A percentile compares a stretch with the other conserved stretches of the same genome.
phyloP scores from a whole-genome alignment of 1,284 basidiomycete genomes.

The Leucoagaricus sp. region DNA sequence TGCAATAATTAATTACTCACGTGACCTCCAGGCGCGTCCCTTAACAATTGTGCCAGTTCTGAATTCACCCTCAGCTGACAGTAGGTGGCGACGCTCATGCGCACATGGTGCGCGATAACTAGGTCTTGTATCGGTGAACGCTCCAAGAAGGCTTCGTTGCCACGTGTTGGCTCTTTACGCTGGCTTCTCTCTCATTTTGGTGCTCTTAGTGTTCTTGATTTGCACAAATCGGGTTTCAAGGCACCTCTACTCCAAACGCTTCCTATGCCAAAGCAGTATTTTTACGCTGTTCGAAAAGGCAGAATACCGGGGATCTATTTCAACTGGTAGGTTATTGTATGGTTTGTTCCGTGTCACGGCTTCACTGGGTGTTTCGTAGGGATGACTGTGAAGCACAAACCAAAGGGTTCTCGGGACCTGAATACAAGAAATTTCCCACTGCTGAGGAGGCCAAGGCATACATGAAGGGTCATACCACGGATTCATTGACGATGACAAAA shows the following conservation, averaged over 20 bases:
- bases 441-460: conserved; percentile 48
- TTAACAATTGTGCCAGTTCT: too few species aligned
- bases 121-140: too few species aligned
- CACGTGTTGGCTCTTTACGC: too few species aligned
- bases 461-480: conserved; percentile 9
- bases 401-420: conserved; percentile 54
- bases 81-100: too few species aligned
- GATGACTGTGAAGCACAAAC: conserved; percentile 60
- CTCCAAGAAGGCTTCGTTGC: too few species aligned
- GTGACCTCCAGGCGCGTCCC: too few species aligned
- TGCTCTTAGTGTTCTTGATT: neutral
- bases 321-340: conserved; percentile 31
- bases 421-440: conserved; percentile 65
- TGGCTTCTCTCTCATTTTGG: neutral
- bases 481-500: conserved; percentile 1
- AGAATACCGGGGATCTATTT: conserved; percentile 33
- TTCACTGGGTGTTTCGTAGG: conserved; percentile 35
- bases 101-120: too few species aligned
- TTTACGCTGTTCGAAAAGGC: conserved; percentile 41
- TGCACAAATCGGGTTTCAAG: neutral
- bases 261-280: conserved; percentile 27
- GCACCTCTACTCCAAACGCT: neutral
- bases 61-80: too few species aligned
- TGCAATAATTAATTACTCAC: too few species aligned
- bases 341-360: neutral